A percentile compares a stretch with the other conserved stretches of the same genome.
Conservation (phyloP, 2,329 filamentous ascomycete genomes). For the Capronia coronata region DNA sequence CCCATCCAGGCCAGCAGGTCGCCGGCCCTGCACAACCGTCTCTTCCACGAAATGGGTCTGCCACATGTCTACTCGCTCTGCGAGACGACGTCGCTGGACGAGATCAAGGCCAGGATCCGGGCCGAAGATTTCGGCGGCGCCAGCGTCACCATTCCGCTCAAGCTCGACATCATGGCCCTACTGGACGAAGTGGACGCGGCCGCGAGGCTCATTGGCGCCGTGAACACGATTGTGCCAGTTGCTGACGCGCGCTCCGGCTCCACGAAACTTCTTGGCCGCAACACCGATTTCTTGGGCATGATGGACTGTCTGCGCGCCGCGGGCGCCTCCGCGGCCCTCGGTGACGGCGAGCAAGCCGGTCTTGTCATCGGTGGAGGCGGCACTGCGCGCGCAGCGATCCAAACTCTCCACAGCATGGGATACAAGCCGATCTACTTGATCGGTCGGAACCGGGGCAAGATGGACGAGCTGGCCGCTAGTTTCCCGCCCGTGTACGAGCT, state of each 20-base stretch:
- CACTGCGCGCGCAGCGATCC: constrained; percentile 85
- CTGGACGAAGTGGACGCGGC: constrained; percentile 75
- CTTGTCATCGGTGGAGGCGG: constrained; percentile 88
- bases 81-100: constrained; percentile 62
- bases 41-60: constrained; percentile 70
- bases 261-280: constrained; percentile 66
- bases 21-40: constrained; percentile 78
- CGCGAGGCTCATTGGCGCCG: constrained; percentile 76
- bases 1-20: constrained; percentile 78
- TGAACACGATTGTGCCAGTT: constrained; percentile 81
- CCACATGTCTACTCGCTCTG: constrained; percentile 73
- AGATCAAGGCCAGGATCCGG: constrained; percentile 61
- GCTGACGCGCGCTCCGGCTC: constrained; percentile 31
- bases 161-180: constrained; percentile 75
- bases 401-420: constrained; percentile 74
- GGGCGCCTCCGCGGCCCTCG: constrained; percentile 49
- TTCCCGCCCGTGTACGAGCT: constrained; percentile 72
- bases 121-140: constrained; percentile 77
- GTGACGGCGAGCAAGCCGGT: constrained; percentile 47
- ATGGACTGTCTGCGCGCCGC: constrained; percentile 66
- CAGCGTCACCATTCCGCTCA: constrained; percentile 92
- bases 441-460: constrained; percentile 66
- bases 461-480: constrained; percentile 58
- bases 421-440: constrained; percentile 82
- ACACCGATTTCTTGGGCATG: constrained; percentile 96